Conservation (phyloP, 768 basidiomycete species). For the Amanita jacksonii region DNA sequence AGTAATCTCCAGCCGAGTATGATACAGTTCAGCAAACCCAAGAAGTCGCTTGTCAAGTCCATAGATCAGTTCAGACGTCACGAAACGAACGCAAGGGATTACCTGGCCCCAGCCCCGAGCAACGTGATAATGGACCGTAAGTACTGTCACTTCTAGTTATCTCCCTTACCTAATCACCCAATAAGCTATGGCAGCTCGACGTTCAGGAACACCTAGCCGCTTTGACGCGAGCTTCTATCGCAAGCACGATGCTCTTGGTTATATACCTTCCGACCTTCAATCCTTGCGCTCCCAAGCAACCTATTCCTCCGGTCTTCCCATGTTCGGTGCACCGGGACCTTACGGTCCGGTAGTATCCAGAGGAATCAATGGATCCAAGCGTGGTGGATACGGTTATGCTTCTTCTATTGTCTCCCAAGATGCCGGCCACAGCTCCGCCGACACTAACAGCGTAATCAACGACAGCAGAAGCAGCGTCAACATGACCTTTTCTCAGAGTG, state of each 20-base stretch:
- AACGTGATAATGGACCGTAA: slow-evolving; percentile 41
- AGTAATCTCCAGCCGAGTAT: slow-evolving; percentile 96
- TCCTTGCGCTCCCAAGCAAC: slow-evolving; percentile 96
- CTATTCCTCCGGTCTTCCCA: slow-evolving; percentile 84
- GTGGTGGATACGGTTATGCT: slow-evolving; percentile 75
- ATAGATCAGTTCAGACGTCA: slow-evolving; percentile 92
- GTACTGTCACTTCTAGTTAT: no score
- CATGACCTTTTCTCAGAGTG: slow-evolving; percentile 86
- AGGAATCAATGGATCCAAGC: slow-evolving; percentile 56
- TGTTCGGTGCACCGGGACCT: slow-evolving; percentile 64
- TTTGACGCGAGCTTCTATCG: slow-evolving; percentile 96
- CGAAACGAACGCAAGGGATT: slow-evolving; percentile 87
- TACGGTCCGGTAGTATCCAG: slow-evolving; percentile 63
- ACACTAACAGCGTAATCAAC: slow-evolving; percentile 54
- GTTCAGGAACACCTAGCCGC: slow-evolving; percentile 86
- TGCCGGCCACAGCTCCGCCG: slow-evolving; percentile 53
- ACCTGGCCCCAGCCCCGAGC: slow-evolving; percentile 32
- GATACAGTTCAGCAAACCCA: slow-evolving; percentile 99
- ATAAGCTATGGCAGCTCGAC: slow-evolving; percentile 28
- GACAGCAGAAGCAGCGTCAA: slow-evolving; percentile 36
- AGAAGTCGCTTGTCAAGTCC: slow-evolving; percentile 78
- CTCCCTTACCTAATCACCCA: slow-evolving; percentile 1
- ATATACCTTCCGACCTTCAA: slow-evolving; percentile 93
- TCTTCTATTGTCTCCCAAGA: slow-evolving; percentile 93
- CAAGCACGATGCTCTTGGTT: slow-evolving; percentile 86